These are phyloP conservation scores for Hymenoscyphus fructigenus DNA, from an alignment of 2,329 filamentous ascomycete species.

Conservation along the genomic window DNA sequence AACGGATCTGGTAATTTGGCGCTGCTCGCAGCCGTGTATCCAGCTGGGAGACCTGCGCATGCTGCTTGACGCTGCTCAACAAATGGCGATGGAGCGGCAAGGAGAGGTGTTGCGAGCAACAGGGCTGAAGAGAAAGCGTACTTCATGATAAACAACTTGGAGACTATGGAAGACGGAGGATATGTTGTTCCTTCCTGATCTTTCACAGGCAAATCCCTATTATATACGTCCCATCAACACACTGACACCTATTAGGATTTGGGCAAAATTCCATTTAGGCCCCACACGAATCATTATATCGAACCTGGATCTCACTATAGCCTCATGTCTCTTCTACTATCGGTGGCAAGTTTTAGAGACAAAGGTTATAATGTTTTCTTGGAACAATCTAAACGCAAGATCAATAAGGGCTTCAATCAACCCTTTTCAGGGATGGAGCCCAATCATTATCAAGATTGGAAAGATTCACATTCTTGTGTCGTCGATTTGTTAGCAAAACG, in stretches of 20 bases:
- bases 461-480: not conserved
- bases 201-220: not conserved
- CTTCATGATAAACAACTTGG: constrained; percentile 16
- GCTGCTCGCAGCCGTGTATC: constrained; percentile 15
- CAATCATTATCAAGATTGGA: not conserved
- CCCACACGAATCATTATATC: constrained; percentile 13
- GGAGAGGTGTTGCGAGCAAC: constrained; percentile 16
- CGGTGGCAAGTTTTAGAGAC: not conserved
- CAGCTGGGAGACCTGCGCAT: constrained; percentile 19
- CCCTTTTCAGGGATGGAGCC: not conserved
- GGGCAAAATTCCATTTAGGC: constrained; percentile 5
- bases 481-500: not conserved
- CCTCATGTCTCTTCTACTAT: constrained; percentile 10
- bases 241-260: not conserved
- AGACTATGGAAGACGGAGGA: constrained; percentile 3
- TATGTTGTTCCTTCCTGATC: constrained; percentile 6
- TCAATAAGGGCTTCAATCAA: not conserved
- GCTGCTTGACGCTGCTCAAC: constrained; percentile 14
- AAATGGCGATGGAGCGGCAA: constrained; percentile 17
- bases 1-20: constrained; percentile 45
- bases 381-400: not conserved
- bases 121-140: constrained; percentile 16
- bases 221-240: constrained; percentile 9
- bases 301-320: constrained; percentile 6
- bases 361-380: not conserved